Conservation (phyloP, 441 rosid genomes). For the Adansonia gregorii region DNA sequence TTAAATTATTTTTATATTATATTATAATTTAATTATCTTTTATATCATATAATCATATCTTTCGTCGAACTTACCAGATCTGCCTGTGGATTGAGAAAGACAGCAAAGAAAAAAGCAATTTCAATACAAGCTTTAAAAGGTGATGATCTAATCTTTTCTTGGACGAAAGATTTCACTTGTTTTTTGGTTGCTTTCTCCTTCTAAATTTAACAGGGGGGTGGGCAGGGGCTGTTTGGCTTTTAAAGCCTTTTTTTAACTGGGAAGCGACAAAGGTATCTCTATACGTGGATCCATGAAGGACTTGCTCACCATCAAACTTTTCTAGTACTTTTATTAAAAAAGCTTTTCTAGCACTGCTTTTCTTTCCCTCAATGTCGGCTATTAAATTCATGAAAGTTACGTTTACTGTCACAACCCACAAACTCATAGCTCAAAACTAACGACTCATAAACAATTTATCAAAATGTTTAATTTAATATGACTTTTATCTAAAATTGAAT, state of each 20-base stretch:
- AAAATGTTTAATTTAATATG: background rate
- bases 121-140: background rate
- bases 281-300: background rate
- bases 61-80: no score
- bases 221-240: background rate
- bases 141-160: background rate
- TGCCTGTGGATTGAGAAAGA: background rate
- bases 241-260: background rate
- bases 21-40: no score
- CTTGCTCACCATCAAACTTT: background rate
- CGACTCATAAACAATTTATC: background rate
- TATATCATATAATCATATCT: no score
- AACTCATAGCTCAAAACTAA: background rate
- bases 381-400: background rate
- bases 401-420: background rate
- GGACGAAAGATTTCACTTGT: background rate
- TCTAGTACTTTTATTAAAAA: background rate
- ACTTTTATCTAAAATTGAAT: background rate
- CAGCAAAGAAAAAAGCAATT: background rate
- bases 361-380: background rate
- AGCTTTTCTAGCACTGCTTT: background rate
- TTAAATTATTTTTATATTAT: no score
- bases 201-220: no score
- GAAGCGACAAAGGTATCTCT: background rate
- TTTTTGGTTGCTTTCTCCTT: no score